These are phyloP conservation scores for Patellifolia procumbens DNA, from an alignment of 179 eudicot genomes.

Conservation along the genomic window DNA sequence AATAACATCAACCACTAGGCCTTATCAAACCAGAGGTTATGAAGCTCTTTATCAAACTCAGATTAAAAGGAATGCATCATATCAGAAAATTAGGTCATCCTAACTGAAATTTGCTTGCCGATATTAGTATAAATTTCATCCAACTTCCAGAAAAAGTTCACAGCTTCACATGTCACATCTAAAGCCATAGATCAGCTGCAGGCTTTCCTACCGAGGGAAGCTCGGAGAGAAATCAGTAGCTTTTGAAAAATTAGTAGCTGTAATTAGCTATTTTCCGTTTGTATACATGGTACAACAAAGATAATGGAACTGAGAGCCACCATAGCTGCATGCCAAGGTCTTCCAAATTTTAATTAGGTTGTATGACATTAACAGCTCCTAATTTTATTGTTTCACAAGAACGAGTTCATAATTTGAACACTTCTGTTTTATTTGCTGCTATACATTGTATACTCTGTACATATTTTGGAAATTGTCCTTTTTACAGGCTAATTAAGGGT, in stretches of 20 bases:
- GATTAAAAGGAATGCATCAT: not conserved
- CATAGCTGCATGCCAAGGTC: not conserved
- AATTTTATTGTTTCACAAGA: not conserved
- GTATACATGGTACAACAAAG: not conserved
- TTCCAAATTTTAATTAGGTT: not conserved
- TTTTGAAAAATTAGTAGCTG: not conserved
- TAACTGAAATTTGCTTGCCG: not conserved
- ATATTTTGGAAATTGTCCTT: not conserved
- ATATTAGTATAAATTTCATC: not conserved
- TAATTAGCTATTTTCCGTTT: not conserved
- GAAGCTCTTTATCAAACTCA: not conserved
- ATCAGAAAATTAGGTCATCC: not conserved
- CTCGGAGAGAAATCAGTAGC: not conserved
- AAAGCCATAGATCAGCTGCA: not conserved
- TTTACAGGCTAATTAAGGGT: too few species aligned
- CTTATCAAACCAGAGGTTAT: not conserved
- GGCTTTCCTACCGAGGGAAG: not conserved
- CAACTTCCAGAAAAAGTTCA: too few species aligned
- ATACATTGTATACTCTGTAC: not conserved
- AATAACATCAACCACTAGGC: not conserved
- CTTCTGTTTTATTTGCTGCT: not conserved
- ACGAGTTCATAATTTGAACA: not conserved
- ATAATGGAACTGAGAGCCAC: slow-evolving; percentile 1
- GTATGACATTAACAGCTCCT: not conserved
- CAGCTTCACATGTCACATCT: not conserved